These are phyloP conservation scores for Starmerella kuoi DNA, from an alignment of 805 yeast species.

Conservation along the genomic window DNA sequence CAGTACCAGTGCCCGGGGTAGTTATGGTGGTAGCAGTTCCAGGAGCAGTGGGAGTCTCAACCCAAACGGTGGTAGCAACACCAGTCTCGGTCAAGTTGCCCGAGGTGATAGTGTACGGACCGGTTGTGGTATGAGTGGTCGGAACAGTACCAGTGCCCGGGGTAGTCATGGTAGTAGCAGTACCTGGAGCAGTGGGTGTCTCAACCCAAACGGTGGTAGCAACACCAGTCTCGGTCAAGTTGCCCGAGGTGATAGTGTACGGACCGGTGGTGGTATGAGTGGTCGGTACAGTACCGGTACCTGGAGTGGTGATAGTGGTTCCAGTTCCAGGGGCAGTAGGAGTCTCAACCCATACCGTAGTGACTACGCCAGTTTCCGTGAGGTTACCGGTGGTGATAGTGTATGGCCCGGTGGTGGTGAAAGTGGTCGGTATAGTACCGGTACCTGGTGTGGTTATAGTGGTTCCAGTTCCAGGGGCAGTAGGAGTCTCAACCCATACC, in stretches of 20 bases:
- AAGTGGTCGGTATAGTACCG: neutral
- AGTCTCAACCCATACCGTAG: neutral
- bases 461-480: neutral
- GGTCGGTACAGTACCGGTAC: neutral
- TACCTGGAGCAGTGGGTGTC: neutral
- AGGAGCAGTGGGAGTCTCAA: conserved; percentile 3
- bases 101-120: neutral
- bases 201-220: neutral
- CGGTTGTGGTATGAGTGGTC: neutral
- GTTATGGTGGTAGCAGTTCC: neutral
- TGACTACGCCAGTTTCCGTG: neutral
- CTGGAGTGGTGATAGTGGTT: neutral
- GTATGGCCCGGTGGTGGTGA: conserved; percentile 4
- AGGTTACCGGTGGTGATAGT: neutral
- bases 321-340: neutral
- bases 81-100: conserved; percentile 1
- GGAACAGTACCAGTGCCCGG: neutral
- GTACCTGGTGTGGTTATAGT: conserved; percentile 4
- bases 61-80: neutral
- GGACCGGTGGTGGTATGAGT: neutral
- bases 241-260: neutral
- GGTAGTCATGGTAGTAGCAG: neutral
- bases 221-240: neutral
- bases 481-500: conserved; percentile 3
- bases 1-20: neutral